Evolutionary conservation across 495 filamentous ascomycete genomes (phyloP).

Genomic region (Podospora australis): DNA sequence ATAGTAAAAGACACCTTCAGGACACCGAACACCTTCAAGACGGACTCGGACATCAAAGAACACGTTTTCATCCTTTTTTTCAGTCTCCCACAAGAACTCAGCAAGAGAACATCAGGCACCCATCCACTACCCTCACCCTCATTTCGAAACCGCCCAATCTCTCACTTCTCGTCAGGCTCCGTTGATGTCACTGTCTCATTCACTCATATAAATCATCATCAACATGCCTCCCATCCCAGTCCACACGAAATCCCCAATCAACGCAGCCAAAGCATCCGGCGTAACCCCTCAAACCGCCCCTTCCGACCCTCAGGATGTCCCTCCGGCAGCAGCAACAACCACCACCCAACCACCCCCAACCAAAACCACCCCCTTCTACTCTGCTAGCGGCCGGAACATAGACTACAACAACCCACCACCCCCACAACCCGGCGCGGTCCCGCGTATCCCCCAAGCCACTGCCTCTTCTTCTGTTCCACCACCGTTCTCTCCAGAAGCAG

Average conservation of each 20-base stretch:
- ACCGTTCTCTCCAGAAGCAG: constrained; percentile 1
- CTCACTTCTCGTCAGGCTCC: no score
- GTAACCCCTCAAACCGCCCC: constrained; percentile 45
- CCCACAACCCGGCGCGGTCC: constrained; percentile 52
- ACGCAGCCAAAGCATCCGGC: constrained; percentile 44
- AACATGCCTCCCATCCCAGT: constrained; percentile 54
- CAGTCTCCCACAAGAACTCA: neutral
- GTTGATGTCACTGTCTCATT: neutral
- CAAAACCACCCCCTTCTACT: constrained; percentile 33
- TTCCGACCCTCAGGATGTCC: constrained; percentile 12
- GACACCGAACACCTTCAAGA: neutral
- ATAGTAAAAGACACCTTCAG: neutral
- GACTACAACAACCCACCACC: constrained; percentile 36
- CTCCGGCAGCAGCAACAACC: constrained; percentile 25
- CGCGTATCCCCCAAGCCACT: constrained; percentile 14
- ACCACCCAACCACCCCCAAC: constrained; percentile 37
- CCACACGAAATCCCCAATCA: constrained; percentile 55
- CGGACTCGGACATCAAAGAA: neutral
- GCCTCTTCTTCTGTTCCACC: neutral
- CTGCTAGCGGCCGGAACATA: constrained; percentile 3
- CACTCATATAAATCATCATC: neutral
- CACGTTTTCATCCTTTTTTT: neutral
- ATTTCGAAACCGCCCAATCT: neutral
- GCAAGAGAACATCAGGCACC: neutral
- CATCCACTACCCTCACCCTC: neutral